phyloP scores from a whole-genome alignment of 2,329 filamentous ascomycete genomes.

The Aspergillus chevalieri region DNA sequence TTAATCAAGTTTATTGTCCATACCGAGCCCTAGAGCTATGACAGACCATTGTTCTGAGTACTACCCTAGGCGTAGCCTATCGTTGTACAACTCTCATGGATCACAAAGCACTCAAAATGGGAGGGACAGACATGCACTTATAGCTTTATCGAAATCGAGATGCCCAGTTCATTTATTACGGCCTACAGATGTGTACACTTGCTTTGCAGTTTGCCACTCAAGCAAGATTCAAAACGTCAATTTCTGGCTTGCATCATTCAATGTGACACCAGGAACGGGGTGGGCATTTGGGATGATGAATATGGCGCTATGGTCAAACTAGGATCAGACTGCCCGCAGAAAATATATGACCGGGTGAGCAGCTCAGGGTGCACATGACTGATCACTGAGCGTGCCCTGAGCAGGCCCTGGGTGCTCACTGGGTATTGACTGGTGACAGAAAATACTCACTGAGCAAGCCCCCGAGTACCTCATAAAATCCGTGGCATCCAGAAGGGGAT shows the following conservation, averaged over 20 bases:
- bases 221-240: not conserved
- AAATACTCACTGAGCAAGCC: conserved; percentile 4
- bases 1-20: too few relatives aligned
- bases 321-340: too few relatives aligned
- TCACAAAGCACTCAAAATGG: too few relatives aligned
- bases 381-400: not conserved
- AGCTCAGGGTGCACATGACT: not conserved
- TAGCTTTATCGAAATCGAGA: too few relatives aligned
- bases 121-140: too few relatives aligned
- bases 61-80: too few relatives aligned
- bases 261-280: not conserved
- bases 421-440: not conserved
- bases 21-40: too few relatives aligned
- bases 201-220: not conserved
- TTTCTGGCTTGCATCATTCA: not conserved
- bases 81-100: too few relatives aligned
- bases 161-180: too few relatives aligned
- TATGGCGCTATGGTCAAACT: not conserved
- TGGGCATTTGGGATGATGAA: not conserved
- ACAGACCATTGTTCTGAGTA: too few relatives aligned
- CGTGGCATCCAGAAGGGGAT: conserved; percentile 1
- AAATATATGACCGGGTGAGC: not conserved
- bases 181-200: too few relatives aligned
- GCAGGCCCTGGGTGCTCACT: not conserved
- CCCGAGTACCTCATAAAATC: conserved; percentile 5